Evolutionary conservation across 805 yeast species (phyloP), one percentile per base, ranked within the genome.

Genomic region (Starmerella lactis-condensi): DNA sequence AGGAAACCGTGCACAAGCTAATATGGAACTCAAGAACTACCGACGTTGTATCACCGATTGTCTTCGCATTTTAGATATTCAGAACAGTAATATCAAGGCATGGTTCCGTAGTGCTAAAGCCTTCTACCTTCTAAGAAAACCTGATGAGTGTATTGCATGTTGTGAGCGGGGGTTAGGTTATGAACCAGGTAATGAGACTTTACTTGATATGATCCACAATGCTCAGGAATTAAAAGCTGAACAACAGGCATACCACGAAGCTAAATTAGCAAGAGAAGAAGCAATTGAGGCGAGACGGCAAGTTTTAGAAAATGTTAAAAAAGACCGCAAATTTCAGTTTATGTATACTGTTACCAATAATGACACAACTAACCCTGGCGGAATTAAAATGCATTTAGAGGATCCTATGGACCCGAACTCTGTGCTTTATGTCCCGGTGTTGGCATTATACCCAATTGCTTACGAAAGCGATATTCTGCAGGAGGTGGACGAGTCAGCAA

Each of bases 1-100:
- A 40, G 57, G 74, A 33, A 89, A 89, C 52, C 64, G 93, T 37
- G 93, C 96, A 1, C 94, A 93, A 2, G 77, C 94, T 53, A 79
- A 85, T 45, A 58, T 89, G 40, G 92, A 77, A 47, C 57, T 89
- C 43, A 62, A 72, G 44, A 89, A 89, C 54, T 85, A 72, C 53
- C 67, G 96, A 55, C 60, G 69, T 33, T 78, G 93, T 48, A 73
- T 89, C 40, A 76, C 75, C 40, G 95, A 85, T 51, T 78, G 93
- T 50, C 72, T 72, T 41, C 64, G 62, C 30, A 81, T 79, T 5
- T 55, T 89, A 39, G 43, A 41, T 10, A 22, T 51, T 10, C 48
- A 79, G 44, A 75, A 78, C 2, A 61, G 58, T 37, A 79, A 75
- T 46, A 59, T 74, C 29, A 89, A 89, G 55, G 95, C 96, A 0